These are phyloP conservation scores for Penicillium sumatraense DNA, from an alignment of 2,329 filamentous ascomycete genomes.

Conservation along the genomic window DNA sequence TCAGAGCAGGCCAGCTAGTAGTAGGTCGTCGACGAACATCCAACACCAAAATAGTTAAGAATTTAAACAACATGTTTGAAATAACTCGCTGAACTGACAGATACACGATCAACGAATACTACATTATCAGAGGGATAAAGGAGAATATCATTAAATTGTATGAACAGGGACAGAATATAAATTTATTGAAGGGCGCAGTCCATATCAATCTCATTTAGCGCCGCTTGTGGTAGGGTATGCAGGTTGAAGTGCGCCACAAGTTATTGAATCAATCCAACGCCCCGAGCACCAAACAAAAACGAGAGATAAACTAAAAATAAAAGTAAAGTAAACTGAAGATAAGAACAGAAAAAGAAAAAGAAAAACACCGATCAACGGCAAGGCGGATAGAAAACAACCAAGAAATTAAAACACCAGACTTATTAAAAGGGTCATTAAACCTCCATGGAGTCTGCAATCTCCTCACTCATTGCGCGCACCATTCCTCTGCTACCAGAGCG, in stretches of 20 bases:
- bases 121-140: neutral
- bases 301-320: neutral
- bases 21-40: no score
- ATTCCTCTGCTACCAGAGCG: conserved; percentile 48
- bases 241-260: conserved; percentile 31
- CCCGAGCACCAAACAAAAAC: conserved; percentile 11
- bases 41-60: no score
- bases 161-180: conserved; percentile 19
- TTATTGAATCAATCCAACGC: conserved; percentile 22
- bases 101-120: neutral
- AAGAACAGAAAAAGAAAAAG: conserved; percentile 2
- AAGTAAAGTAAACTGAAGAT: conserved; percentile 9
- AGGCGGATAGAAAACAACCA: conserved; percentile 18
- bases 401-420: conserved; percentile 13
- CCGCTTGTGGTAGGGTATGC: conserved; percentile 20
- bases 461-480: conserved; percentile 58
- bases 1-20: no score
- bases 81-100: neutral
- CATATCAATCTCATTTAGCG: conserved; percentile 20
- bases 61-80: no score
- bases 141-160: conserved; percentile 24
- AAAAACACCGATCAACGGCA: conserved; percentile 24
- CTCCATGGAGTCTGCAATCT: conserved; percentile 59
- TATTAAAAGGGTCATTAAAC: conserved; percentile 39
- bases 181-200: conserved; percentile 10